phyloP scores from a whole-genome alignment of 805 yeast species.

The Yarrowia deformans region DNA sequence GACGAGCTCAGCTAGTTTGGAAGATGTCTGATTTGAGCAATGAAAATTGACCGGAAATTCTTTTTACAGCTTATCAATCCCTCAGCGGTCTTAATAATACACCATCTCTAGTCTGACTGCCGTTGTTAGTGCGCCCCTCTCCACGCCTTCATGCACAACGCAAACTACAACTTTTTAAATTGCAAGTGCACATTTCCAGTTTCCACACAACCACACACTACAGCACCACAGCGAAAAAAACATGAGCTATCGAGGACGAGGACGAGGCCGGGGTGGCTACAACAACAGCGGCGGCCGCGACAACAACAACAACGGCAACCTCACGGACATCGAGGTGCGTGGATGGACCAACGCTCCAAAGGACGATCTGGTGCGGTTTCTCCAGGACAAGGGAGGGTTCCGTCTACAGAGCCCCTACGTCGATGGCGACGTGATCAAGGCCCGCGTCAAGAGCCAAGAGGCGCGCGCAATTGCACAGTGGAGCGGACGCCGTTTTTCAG shows the following conservation, averaged over 20 bases:
- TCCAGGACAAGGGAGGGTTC: conserved; percentile 70
- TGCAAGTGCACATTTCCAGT: not conserved
- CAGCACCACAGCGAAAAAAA: too few species aligned
- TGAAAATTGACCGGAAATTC: too few species aligned
- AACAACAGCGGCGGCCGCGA: conserved; percentile 45
- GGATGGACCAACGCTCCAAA: conserved; percentile 85
- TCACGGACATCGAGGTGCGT: conserved; percentile 62
- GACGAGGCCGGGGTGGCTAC: conserved; percentile 41
- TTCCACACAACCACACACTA: not conserved
- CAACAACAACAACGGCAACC: conserved; percentile 38
- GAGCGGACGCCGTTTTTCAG: conserved; percentile 85
- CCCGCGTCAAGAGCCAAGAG: conserved; percentile 63
- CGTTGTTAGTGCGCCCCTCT: too few species aligned
- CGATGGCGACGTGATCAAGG: conserved; percentile 66
- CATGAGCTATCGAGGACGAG: conserved; percentile 42
- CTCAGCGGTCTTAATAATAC: too few species aligned
- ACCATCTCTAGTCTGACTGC: too few species aligned
- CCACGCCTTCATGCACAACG: not conserved
- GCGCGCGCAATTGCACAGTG: conserved; percentile 66
- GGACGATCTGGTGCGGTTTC: conserved; percentile 71
- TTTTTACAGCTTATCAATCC: too few species aligned
- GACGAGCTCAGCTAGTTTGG: too few species aligned
- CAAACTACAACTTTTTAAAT: conserved; percentile 23
- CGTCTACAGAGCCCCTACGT: conserved; percentile 61
- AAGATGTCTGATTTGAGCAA: too few species aligned